A percentile compares a stretch with the other conserved stretches of the same genome.
Conservation (phyloP, 2,329 filamentous ascomycete species). For the Penicillium freii region DNA sequence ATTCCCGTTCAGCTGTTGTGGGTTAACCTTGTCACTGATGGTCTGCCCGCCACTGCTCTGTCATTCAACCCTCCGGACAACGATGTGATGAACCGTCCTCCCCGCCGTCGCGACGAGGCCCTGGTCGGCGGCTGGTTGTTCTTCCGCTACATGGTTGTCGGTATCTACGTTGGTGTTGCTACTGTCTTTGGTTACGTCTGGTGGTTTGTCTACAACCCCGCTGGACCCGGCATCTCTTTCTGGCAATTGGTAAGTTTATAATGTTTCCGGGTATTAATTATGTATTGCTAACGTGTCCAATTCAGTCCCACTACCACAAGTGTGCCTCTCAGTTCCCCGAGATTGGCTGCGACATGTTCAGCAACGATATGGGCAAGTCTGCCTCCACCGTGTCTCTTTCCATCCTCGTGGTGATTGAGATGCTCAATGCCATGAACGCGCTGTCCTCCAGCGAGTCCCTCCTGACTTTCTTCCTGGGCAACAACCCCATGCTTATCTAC, state of each 20-base stretch:
- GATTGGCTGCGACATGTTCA: slow-evolving; percentile 90
- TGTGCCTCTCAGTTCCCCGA: slow-evolving; percentile 83
- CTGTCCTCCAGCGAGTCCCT: slow-evolving; percentile 93
- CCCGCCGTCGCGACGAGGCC: slow-evolving; percentile 86
- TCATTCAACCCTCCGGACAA: slow-evolving; percentile 99
- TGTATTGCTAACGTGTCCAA: slow-evolving; percentile 5
- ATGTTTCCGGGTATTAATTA: slow-evolving; percentile 7
- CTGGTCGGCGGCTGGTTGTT: slow-evolving; percentile 96
- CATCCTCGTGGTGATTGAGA: slow-evolving; percentile 92
- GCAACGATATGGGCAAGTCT: slow-evolving; percentile 78
- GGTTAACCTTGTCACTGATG: slow-evolving; percentile 98
- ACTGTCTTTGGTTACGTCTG: slow-evolving; percentile 98
- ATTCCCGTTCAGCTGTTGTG: slow-evolving; percentile 96
- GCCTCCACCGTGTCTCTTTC: slow-evolving; percentile 92
- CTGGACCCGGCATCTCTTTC: slow-evolving; percentile 88
- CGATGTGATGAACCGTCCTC: slow-evolving; percentile 92
- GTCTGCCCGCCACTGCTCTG: slow-evolving; percentile 89
- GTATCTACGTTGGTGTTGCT: slow-evolving; percentile 88
- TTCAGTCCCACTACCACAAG: slow-evolving; percentile 79
- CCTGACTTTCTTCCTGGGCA: slow-evolving; percentile 90
- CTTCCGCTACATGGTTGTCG: slow-evolving; percentile 95
- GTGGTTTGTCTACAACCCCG: slow-evolving; percentile 97
- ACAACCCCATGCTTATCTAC: slow-evolving; percentile 97
- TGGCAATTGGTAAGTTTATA: slow-evolving; percentile 66
- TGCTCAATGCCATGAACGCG: slow-evolving; percentile 99